Percentiles rank a stretch among this genome's conserved stretches.
phyloP scores from a whole-genome alignment of 306 rosid species.

The Cucumis melo region DNA sequence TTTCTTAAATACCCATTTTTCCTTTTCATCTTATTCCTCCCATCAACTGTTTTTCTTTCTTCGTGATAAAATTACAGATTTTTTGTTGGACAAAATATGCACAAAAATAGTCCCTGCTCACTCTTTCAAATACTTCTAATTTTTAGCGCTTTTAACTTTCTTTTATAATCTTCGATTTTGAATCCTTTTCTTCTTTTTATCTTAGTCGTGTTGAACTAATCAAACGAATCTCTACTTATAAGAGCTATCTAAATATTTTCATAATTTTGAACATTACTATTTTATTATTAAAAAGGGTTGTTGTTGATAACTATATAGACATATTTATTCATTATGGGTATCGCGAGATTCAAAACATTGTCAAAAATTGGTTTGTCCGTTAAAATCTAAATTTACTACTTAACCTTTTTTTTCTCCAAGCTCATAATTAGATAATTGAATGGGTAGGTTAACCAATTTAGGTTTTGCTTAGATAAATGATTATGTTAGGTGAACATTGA shows the following conservation, averaged over 20 bases:
- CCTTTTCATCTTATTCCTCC: not conserved
- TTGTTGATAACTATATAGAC: too few relatives aligned
- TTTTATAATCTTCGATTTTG: not conserved
- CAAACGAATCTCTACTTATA: too few relatives aligned
- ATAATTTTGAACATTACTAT: too few relatives aligned
- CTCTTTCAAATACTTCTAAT: not conserved
- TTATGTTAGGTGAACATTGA: not conserved
- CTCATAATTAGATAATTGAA: not conserved
- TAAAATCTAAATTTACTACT: not conserved
- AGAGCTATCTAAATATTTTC: too few relatives aligned
- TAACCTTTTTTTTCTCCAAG: not conserved
- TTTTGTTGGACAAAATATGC: not conserved
- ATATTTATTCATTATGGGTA: too few relatives aligned
- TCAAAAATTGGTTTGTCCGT: too few relatives aligned
- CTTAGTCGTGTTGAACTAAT: too few relatives aligned
- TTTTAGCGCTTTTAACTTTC: too few relatives aligned
- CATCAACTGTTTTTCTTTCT: not conserved
- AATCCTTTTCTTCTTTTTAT: too few relatives aligned
- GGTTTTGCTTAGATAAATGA: not conserved
- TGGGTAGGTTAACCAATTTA: not conserved
- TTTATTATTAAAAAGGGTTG: too few relatives aligned
- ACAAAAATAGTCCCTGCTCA: not conserved
- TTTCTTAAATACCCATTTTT: not conserved
- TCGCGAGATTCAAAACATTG: too few relatives aligned
- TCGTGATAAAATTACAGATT: not conserved